Conservation (phyloP, 148 eudicot genomes). For the Vaccinium myrtillus region DNA sequence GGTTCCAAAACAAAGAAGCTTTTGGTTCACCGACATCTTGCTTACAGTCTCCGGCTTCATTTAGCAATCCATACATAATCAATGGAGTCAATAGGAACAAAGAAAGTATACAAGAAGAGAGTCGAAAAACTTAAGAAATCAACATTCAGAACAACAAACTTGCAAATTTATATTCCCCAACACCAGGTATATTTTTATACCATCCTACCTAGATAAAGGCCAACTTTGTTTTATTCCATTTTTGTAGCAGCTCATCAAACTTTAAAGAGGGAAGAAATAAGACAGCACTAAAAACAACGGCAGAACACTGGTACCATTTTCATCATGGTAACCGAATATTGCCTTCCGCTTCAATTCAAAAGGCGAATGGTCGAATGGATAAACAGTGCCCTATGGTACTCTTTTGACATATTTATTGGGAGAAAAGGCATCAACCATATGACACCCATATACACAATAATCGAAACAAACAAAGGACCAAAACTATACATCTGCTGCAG, state of each 20-base stretch:
- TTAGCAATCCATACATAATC: conserved; percentile 16
- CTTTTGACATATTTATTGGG: not conserved
- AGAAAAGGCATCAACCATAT: not conserved
- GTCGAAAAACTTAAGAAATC: not conserved
- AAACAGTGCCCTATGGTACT: not conserved
- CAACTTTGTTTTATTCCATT: conserved; percentile 9
- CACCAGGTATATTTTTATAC: not conserved
- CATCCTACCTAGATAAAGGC: not conserved
- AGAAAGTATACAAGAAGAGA: not conserved
- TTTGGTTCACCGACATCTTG: conserved; percentile 95
- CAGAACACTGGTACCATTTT: not conserved
- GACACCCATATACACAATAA: not conserved
- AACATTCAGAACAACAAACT: not conserved
- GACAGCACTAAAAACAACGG: not conserved
- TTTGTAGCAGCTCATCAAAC: conserved; percentile 3
- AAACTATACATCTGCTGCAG: not conserved
- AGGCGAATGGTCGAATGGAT: not conserved
- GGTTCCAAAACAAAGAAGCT: conserved; percentile 84
- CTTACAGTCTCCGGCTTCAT: conserved; percentile 87
- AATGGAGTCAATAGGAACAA: conserved; percentile 4
- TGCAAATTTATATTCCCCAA: conserved; percentile 1
- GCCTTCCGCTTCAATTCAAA: not conserved
- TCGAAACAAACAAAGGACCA: not conserved
- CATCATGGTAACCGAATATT: not conserved
- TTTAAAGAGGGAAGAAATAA: conserved; percentile 7